Conservation (phyloP, 805 yeast genomes). For the Candida odintsovae region DNA sequence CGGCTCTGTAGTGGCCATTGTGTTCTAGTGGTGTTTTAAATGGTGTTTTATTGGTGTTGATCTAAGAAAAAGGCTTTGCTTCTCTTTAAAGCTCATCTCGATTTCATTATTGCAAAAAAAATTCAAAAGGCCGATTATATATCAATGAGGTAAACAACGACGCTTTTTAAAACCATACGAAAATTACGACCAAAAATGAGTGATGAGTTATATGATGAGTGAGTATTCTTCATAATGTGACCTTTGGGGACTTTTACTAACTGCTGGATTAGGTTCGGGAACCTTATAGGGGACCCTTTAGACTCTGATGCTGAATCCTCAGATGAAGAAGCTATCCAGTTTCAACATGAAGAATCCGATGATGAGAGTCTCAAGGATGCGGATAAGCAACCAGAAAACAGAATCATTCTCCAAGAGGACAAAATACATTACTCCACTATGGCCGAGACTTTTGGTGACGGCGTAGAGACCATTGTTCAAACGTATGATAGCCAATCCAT, state of each 20-base stretch:
- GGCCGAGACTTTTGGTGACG: constrained; percentile 46
- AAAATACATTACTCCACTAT: constrained; percentile 38
- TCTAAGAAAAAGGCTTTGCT: no score
- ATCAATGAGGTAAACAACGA: neutral
- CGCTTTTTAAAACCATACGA: neutral
- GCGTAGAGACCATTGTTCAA: constrained; percentile 59
- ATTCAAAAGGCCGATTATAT: neutral
- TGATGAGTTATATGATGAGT: constrained; percentile 74
- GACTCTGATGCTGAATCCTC: constrained; percentile 41
- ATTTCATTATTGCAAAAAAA: neutral
- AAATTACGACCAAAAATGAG: constrained; percentile 15
- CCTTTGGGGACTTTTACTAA: neutral
- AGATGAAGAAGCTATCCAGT: constrained; percentile 12
- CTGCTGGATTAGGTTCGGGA: constrained; percentile 44
- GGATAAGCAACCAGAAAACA: constrained; percentile 10
- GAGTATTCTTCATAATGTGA: constrained; percentile 10
- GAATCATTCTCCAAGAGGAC: constrained; percentile 39
- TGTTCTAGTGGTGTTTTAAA: neutral
- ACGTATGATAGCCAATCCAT: constrained; percentile 47
- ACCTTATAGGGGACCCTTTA: constrained; percentile 47
- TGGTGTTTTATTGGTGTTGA: neutral
- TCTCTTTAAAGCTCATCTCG: neutral
- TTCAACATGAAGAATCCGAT: constrained; percentile 19
- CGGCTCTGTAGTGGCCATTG: neutral
- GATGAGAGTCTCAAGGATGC: constrained; percentile 20